Conservation (phyloP, 352 stramenopile species). For the Globisporangium cystogenes region DNA sequence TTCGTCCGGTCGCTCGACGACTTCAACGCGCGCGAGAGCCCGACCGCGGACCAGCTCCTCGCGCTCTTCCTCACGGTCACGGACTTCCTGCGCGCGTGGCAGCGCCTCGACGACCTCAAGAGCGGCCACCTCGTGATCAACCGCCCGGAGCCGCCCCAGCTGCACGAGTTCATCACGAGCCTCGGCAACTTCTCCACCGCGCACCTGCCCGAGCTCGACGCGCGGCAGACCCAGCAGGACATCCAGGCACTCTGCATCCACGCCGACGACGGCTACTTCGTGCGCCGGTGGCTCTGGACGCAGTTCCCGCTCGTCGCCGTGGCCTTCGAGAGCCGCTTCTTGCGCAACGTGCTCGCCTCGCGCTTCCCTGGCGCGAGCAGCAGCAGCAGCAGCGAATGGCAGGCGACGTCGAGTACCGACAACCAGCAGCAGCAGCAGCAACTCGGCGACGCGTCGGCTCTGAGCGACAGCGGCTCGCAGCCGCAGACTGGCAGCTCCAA, state of each 20-base stretch:
- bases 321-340: constrained; percentile 67
- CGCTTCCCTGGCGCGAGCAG: constrained; percentile 2
- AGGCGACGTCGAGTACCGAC: neutral
- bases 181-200: constrained; percentile 48
- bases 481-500: neutral
- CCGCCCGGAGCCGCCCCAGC: constrained; percentile 49
- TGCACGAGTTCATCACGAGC: constrained; percentile 72
- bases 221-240: constrained; percentile 45
- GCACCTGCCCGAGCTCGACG: constrained; percentile 45
- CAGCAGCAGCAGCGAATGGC: neutral
- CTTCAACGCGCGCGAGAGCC: constrained; percentile 55
- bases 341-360: constrained; percentile 25
- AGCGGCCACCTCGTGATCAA: constrained; percentile 20
- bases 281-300: constrained; percentile 78
- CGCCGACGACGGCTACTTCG: constrained; percentile 64
- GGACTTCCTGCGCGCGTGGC: constrained; percentile 70
- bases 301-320: constrained; percentile 81
- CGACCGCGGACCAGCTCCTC: constrained; percentile 57
- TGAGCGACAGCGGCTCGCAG: neutral
- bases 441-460: neutral
- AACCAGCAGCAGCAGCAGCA: constrained; percentile 1
- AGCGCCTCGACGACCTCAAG: constrained; percentile 24
- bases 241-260: constrained; percentile 65
- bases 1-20: constrained; percentile 78
- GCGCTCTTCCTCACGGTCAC: constrained; percentile 73